Conservation (phyloP, 169 alveolate species). For the Eimeria tenella region DNA sequence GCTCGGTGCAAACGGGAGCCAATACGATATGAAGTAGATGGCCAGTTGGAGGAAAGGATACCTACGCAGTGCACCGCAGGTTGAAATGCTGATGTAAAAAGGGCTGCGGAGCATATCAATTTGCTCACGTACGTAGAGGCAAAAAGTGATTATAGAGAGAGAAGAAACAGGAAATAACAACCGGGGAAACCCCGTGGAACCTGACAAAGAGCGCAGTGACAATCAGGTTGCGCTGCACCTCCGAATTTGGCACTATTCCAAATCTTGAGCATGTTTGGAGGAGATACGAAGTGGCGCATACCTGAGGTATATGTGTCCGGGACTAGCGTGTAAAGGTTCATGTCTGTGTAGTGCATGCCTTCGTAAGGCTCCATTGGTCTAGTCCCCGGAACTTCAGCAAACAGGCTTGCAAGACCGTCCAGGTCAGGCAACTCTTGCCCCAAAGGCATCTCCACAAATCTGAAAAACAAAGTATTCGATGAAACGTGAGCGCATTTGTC, state of each 20-base stretch:
- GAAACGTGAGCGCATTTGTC: no score
- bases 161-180: no score
- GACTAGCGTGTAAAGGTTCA: slow-evolving; percentile 71
- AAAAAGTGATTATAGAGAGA: no score
- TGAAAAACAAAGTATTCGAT: background rate
- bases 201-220: no score
- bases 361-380: slow-evolving; percentile 54
- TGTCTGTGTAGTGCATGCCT: slow-evolving; percentile 57
- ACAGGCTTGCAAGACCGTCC: slow-evolving; percentile 57
- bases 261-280: no score
- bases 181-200: no score
- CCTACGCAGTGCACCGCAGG: slow-evolving; percentile 7
- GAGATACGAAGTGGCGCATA: background rate
- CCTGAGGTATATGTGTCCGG: slow-evolving; percentile 71
- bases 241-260: no score
- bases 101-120: no score
- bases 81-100: background rate
- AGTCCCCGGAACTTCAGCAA: slow-evolving; percentile 60
- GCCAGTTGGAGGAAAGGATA: slow-evolving; percentile 65
- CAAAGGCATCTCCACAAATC: slow-evolving; percentile 73
- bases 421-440: slow-evolving; percentile 75
- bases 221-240: no score
- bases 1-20: slow-evolving; percentile 74
- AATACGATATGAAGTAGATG: slow-evolving; percentile 25
- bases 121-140: no score